These are phyloP conservation scores for Isoetes taiwanensis DNA, from an alignment of 75 land plant species.

Conservation along the genomic window DNA sequence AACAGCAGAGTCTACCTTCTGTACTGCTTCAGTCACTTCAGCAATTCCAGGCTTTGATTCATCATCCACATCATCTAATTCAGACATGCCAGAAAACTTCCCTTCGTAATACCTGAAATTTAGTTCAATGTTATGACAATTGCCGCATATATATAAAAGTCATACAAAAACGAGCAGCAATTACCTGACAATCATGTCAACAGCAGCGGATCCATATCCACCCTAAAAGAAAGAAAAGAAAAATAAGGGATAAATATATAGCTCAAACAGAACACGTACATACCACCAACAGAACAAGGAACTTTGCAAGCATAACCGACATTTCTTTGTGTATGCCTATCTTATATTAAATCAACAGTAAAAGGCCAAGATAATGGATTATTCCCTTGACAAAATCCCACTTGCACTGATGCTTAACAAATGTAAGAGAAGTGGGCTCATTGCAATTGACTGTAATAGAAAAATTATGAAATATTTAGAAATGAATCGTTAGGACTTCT, in stretches of 20 bases:
- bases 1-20: constrained; percentile 37
- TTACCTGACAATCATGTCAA: constrained; percentile 71
- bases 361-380: no score
- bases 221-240: constrained; percentile 25
- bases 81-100: constrained; percentile 47
- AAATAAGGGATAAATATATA: background rate
- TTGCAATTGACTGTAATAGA: no score
- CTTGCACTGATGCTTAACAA: no score
- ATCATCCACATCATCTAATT: constrained; percentile 33
- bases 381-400: no score
- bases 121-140: background rate
- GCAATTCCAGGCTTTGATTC: constrained; percentile 9
- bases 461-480: no score
- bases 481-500: no score
- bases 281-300: no score
- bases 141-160: background rate
- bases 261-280: background rate
- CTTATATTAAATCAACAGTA: no score
- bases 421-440: no score
- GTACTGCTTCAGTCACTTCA: constrained; percentile 60
- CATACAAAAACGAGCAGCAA: background rate
- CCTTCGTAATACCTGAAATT: constrained; percentile 83
- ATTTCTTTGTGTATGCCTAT: no score
- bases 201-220: constrained; percentile 89
- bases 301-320: no score